Conservation (phyloP, 2,329 filamentous ascomycete species). For the Alternaria arborescens region DNA sequence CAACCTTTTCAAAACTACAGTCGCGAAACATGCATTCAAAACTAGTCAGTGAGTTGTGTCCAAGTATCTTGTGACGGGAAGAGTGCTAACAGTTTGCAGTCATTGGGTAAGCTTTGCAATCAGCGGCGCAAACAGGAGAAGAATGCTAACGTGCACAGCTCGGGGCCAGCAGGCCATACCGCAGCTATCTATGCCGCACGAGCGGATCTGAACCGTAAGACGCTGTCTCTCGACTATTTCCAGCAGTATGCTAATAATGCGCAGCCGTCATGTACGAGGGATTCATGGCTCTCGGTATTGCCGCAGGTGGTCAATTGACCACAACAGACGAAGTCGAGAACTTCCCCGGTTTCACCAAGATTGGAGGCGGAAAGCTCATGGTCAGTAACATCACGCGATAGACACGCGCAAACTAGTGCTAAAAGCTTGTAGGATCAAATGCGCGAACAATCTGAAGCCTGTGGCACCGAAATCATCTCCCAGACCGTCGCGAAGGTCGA, state of each 20-base stretch:
- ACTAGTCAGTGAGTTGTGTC: constrained; percentile 76
- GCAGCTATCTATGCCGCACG: constrained; percentile 95
- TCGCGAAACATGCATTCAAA: constrained; percentile 85
- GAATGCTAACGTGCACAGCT: constrained; percentile 64
- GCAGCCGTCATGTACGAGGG: constrained; percentile 92
- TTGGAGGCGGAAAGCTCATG: constrained; percentile 91
- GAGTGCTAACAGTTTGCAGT: constrained; percentile 43
- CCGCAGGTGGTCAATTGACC: constrained; percentile 94
- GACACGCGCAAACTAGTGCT: constrained; percentile 9
- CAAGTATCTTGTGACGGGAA: constrained; percentile 1
- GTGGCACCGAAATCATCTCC: constrained; percentile 90
- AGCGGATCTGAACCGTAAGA: constrained; percentile 85
- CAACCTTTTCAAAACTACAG: constrained; percentile 40
- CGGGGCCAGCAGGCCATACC: constrained; percentile 95
- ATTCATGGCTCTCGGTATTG: constrained; percentile 96
- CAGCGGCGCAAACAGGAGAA: constrained; percentile 18
- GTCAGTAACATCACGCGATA: constrained; percentile 50
- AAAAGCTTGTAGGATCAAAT: constrained; percentile 73
- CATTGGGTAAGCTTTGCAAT: constrained; percentile 45
- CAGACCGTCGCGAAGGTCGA: constrained; percentile 93
- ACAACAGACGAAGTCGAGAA: constrained; percentile 99
- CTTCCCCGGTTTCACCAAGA: constrained; percentile 92
- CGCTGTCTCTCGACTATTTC: too few relatives aligned
- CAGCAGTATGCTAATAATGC: constrained; percentile 29
- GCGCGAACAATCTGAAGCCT: constrained; percentile 87